phyloP scores from a whole-genome alignment of 352 stramenopile species.

The Phytophthora pisi region DNA sequence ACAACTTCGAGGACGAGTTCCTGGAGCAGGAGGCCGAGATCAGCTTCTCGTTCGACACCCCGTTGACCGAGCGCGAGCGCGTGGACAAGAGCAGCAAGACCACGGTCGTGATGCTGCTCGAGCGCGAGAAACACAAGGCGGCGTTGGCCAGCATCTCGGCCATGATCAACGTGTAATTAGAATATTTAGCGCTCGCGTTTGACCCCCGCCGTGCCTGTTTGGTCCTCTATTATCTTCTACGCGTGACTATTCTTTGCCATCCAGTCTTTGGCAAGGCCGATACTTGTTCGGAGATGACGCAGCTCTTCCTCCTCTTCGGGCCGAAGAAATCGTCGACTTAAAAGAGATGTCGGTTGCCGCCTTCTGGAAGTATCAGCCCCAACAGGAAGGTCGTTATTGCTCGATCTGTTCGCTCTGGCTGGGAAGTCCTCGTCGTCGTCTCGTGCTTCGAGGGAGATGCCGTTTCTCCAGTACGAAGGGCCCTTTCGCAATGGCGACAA shows the following conservation, averaged over 20 bases:
- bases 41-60: slow-evolving; percentile 73
- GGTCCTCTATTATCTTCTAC: slow-evolving; percentile 1
- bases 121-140: slow-evolving; percentile 83
- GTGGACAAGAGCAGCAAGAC: slow-evolving; percentile 67
- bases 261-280: slow-evolving; percentile 72
- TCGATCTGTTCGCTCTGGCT: not conserved
- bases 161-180: slow-evolving; percentile 86
- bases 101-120: slow-evolving; percentile 80
- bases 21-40: slow-evolving; percentile 76
- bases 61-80: slow-evolving; percentile 63
- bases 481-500: slow-evolving; percentile 55
- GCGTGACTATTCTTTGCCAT: slow-evolving; percentile 38
- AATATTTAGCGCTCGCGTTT: slow-evolving; percentile 54
- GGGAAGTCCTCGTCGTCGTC: not conserved
- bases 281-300: slow-evolving; percentile 51
- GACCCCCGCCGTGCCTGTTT: slow-evolving; percentile 6
- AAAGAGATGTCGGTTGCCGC: slow-evolving; percentile 8
- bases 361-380: not conserved
- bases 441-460: slow-evolving; percentile 50
- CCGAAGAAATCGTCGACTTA: slow-evolving; percentile 53
- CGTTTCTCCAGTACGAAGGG: slow-evolving; percentile 58
- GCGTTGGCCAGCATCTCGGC: slow-evolving; percentile 71
- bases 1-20: slow-evolving; percentile 91
- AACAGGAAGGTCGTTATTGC: not conserved
- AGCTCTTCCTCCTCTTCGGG: slow-evolving; percentile 69